Conservation (phyloP, 2,329 filamentous ascomycete species). For the Aspergillus vadensis region DNA sequence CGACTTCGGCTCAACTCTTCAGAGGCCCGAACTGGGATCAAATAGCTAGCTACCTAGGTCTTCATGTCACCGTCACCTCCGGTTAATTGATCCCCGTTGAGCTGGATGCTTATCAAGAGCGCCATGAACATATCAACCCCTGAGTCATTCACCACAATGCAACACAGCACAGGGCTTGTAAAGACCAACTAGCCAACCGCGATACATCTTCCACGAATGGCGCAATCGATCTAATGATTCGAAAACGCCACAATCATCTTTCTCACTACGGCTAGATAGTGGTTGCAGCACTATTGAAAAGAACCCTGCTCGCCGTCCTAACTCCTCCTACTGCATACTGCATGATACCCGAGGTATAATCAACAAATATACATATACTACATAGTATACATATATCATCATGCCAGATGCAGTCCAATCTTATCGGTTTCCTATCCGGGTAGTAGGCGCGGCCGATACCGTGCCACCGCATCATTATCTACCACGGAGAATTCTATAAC, state of each 20-base stretch:
- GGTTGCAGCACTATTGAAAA: too few species aligned
- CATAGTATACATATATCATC: neutral
- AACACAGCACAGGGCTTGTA: neutral
- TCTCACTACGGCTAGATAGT: too few species aligned
- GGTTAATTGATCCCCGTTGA: neutral
- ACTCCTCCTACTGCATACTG: neutral
- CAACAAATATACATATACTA: neutral
- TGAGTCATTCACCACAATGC: neutral
- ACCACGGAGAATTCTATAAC: neutral
- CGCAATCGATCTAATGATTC: neutral
- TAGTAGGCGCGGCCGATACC: neutral
- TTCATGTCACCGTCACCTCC: conserved; percentile 2
- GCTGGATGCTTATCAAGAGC: neutral
- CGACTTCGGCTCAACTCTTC: neutral
- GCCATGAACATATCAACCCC: neutral
- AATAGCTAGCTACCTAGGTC: neutral
- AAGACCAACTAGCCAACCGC: neutral
- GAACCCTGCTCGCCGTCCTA: neutral
- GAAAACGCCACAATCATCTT: neutral
- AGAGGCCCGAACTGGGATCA: neutral
- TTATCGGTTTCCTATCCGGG: neutral
- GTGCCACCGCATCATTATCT: too few species aligned
- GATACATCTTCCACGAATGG: neutral
- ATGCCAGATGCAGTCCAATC: neutral
- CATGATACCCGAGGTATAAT: neutral